Base-by-base conservation (phyloP, 306 rosid species). In the Crotalaria pallida region DNA sequence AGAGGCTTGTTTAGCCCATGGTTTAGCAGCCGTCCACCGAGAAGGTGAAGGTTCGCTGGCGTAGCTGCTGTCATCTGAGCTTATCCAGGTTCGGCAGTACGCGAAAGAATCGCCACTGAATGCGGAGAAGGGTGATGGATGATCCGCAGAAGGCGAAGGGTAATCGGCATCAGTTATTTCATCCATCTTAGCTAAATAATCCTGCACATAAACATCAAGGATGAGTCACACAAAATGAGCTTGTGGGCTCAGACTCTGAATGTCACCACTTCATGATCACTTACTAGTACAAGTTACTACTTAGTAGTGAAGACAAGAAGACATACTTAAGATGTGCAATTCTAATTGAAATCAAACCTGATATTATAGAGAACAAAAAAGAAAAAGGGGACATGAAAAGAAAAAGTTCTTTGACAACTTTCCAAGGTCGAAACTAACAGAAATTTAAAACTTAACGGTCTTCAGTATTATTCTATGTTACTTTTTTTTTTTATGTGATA, bases 71-170 rank as follows among this genome's bases (percentile, higher is more conserved):
- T 88, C 95, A 63, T 86, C 89, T 1, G 99, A 88, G 56, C 88
- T 87, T 67, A 90, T 81, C 79, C 83, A 85, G 1, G 66, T 27
- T 2, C 12, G 72, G 58, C 49, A 49, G 49, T 73, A 90, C 15
- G 78, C 78, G 44, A 74, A 84, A 12, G 96, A 90, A 67, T 80
- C 87, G 16, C 85, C 77, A 61, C 96, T 92, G 64, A 84, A 5
- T 15, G 86, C 65, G 16, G 91, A 89, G 65, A 58, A 72, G 12
- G 72, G 74, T 1, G 83, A 69, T 13, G 90, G 82, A 44, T 78
- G 88, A 69, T 88, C 90, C 77, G 83, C 67, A 58, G 84, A 82
- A 76, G 92, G 89, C 18, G 96, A 88, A 55, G 87, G 90, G 5
- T 76, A 89, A 36, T 87, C 84, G 79, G 77, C 77, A 57, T 79